phyloP scores from a whole-genome alignment of 805 yeast genomes.

The Barnettozyma wickerhamii region DNA sequence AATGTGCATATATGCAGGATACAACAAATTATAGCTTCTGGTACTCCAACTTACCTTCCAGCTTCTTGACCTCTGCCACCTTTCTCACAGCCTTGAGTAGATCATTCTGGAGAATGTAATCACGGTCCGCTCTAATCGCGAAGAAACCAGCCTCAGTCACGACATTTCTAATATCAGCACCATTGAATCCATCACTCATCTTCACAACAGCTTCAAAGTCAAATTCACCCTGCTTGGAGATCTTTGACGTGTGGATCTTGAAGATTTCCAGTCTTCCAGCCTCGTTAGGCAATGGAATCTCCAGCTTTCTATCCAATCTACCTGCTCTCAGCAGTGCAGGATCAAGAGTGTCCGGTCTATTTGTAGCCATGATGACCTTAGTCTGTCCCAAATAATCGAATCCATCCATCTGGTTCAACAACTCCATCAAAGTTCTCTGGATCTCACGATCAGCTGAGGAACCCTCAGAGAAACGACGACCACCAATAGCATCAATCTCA shows the following conservation, averaged over 20 bases:
- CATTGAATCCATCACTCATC: conserved; percentile 98
- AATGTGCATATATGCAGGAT: too few species aligned
- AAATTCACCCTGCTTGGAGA: conserved; percentile 88
- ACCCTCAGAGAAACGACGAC: conserved; percentile 96
- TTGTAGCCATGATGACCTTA: conserved; percentile 98
- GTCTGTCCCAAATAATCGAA: conserved; percentile 96
- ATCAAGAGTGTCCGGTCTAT: conserved; percentile 96
- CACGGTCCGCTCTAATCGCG: conserved; percentile 97
- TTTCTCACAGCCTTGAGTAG: conserved; percentile 97
- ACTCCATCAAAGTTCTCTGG: conserved; percentile 96
- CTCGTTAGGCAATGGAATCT: conserved; percentile 93
- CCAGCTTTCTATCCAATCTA: conserved; percentile 93
- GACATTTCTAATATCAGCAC: conserved; percentile 96
- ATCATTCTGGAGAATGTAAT: conserved; percentile 88
- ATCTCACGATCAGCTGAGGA: conserved; percentile 98
- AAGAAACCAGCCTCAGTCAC: conserved; percentile 98
- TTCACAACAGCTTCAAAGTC: conserved; percentile 96
- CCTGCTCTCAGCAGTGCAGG: conserved; percentile 98
- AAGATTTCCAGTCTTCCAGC: conserved; percentile 91
- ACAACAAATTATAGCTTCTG: conserved; percentile 76
- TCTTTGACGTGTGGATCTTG: conserved; percentile 85
- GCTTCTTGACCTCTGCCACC: conserved; percentile 93
- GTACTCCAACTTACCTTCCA: conserved; percentile 94
- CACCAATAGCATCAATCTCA: conserved; percentile 98
- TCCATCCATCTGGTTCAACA: conserved; percentile 97